Base-by-base conservation (phyloP, 2,329 filamentous ascomycete genomes). In the Fusarium dimerum region DNA sequence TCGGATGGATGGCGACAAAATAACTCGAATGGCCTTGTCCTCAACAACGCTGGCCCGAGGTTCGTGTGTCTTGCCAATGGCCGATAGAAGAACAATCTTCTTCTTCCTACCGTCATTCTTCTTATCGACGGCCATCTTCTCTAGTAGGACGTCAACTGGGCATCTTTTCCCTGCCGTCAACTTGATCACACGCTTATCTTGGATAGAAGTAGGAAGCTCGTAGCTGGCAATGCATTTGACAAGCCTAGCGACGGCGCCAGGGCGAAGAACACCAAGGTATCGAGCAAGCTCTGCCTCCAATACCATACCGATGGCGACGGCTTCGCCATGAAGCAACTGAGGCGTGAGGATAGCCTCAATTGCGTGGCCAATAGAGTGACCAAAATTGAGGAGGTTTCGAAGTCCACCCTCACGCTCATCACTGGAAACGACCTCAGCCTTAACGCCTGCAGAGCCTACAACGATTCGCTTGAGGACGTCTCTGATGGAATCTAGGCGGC, bases 101-200 rank as follows among this genome's bases (percentile, higher is more conserved):
- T 99, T 99, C 73, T 93, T 92, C 53, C 84, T 84, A 2, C 94
- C 94, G 42, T 96, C 89, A 61, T 99, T 99, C 79, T 99, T 99
- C 82, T 99, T 99, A 75, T 99, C 94, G 9, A 99, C 88, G 1
- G 89, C 92, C 94, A 99, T 99, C 70, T 96, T 96, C 60, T 88
- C 82, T 51, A 99, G 80, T 47, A 99, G 74, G 36, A 89, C 82
- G 62, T 97, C 90, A 3, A 97, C 90, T 0, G 89, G 87, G 69
- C 94, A 99, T 59, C 84, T 80, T 73, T 96, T 97, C 48, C 89
- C 90, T 2, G 91, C 92, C 5, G 91, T 92, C 56, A 94, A 76
- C 65, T 87, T 90, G 41, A 88, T 82, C 41, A 99, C 87, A 30
- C 86, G 85, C 69, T 92, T 89, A 73, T 99, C 92, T 36, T 88